Evolutionary conservation across 192 early-diverging fungal genomes (phyloP).

Genomic region (Rhizophagus sp.): DNA sequence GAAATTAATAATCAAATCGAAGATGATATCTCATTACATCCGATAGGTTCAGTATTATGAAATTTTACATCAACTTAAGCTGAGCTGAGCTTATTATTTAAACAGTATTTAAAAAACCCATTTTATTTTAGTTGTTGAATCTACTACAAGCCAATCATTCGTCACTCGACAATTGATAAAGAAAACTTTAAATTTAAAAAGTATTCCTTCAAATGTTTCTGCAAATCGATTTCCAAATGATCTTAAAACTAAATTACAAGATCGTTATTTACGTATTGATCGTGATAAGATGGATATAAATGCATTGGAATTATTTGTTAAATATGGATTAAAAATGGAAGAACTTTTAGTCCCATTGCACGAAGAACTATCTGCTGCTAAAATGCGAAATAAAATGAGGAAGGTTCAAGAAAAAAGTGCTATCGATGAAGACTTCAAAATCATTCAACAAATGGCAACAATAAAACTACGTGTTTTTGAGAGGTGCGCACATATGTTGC

Average conservation of each 20-base stretch:
- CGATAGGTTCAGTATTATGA: neutral
- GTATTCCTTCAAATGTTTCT: too few relatives aligned
- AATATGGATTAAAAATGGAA: neutral
- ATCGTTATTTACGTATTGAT: neutral
- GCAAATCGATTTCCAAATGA: neutral
- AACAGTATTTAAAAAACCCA: too few relatives aligned
- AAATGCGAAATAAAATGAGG: neutral
- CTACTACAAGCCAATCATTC: slow-evolving; percentile 5
- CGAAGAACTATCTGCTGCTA: neutral
- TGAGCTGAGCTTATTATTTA: too few relatives aligned
- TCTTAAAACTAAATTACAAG: neutral
- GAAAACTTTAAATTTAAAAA: neutral
- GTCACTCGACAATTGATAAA: neutral
- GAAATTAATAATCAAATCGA: neutral
- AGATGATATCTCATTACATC: neutral
- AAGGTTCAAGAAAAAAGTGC: neutral
- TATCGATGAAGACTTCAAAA: neutral
- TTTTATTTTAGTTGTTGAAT: slow-evolving; percentile 6
- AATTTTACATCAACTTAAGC: neutral
- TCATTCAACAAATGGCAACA: neutral
- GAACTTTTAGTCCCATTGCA: neutral
- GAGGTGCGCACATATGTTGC: too few relatives aligned
- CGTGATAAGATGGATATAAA: neutral
- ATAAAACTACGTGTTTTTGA: neutral
- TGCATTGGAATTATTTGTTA: neutral